phyloP scores from a whole-genome alignment of 2,329 filamentous ascomycete genomes.

The Gliomastix tumulicola region DNA sequence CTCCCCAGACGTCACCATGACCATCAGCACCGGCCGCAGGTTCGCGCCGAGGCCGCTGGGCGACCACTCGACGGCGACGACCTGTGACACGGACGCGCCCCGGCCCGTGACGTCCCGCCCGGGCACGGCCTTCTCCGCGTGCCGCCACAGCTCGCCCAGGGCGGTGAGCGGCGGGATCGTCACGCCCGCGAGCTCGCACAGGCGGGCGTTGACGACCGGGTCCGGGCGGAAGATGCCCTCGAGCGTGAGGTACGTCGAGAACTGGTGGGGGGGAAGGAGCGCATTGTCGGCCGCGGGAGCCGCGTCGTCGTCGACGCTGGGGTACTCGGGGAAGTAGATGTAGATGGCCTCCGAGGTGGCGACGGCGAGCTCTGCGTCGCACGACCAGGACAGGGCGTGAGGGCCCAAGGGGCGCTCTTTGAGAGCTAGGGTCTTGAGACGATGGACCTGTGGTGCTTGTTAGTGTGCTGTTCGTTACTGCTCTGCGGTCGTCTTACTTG shows the following conservation, averaged over 20 bases:
- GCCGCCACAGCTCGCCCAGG: not conserved
- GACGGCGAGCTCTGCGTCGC: slow-evolving; percentile 50
- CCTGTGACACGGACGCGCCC: slow-evolving; percentile 46
- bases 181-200: slow-evolving; percentile 30
- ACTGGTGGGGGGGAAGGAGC: slow-evolving; percentile 21
- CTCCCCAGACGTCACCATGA: slow-evolving; percentile 41
- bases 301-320: slow-evolving; percentile 3
- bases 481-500: no score
- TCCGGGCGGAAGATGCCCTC: slow-evolving; percentile 27
- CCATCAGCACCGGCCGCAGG: slow-evolving; percentile 41
- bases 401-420: slow-evolving; percentile 34
- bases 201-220: slow-evolving; percentile 34
- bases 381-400: slow-evolving; percentile 43
- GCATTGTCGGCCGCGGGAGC: slow-evolving; percentile 13
- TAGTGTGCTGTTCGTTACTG: not conserved
- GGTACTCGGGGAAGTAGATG: slow-evolving; percentile 41
- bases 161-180: slow-evolving; percentile 14
- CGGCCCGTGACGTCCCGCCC: slow-evolving; percentile 29
- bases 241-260: slow-evolving; percentile 22
- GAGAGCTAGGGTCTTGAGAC: slow-evolving; percentile 37
- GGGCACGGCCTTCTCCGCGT: slow-evolving; percentile 7
- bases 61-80: slow-evolving; percentile 49
- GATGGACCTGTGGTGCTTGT: slow-evolving; percentile 27
- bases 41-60: slow-evolving; percentile 50
- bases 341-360: slow-evolving; percentile 48